These are phyloP conservation scores for Eremothecium gossypii DNA, from an alignment of 1,139 yeast genomes.

Conservation along the genomic window DNA sequence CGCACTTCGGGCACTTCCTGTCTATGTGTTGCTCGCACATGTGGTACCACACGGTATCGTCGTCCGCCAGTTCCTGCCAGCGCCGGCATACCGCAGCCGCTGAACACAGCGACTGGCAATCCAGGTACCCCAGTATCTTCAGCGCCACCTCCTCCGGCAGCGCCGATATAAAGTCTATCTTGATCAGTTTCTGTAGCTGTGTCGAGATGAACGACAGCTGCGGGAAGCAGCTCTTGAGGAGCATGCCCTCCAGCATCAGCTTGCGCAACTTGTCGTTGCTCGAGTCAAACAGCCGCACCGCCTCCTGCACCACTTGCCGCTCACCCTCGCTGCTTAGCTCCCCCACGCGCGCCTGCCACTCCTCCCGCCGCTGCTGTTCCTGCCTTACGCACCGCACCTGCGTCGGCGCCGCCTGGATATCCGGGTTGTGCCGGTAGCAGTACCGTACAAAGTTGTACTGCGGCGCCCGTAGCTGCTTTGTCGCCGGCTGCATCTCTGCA, in stretches of 20 bases:
- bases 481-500: neutral
- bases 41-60: slow-evolving; percentile 95
- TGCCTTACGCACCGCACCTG: slow-evolving; percentile 35
- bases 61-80: slow-evolving; percentile 89
- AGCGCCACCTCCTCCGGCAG: slow-evolving; percentile 80
- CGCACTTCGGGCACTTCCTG: slow-evolving; percentile 93
- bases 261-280: slow-evolving; percentile 35
- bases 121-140: slow-evolving; percentile 78
- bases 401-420: slow-evolving; percentile 35
- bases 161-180: slow-evolving; percentile 79
- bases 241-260: slow-evolving; percentile 70
- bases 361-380: slow-evolving; percentile 49
- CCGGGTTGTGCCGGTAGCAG: slow-evolving; percentile 92
- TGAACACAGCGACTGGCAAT: slow-evolving; percentile 81
- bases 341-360: slow-evolving; percentile 55
- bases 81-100: slow-evolving; percentile 86
- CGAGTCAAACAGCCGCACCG: slow-evolving; percentile 40
- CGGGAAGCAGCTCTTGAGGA: slow-evolving; percentile 91
- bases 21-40: slow-evolving; percentile 98
- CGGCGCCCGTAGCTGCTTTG: slow-evolving; percentile 14
- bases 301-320: slow-evolving; percentile 57
- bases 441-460: slow-evolving; percentile 36
- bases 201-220: slow-evolving; percentile 76
- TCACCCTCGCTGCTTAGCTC: slow-evolving; percentile 65
- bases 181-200: slow-evolving; percentile 68